Evolutionary conservation across 495 filamentous ascomycete species (phyloP).

Genomic region (Jackrogersella minutella): DNA sequence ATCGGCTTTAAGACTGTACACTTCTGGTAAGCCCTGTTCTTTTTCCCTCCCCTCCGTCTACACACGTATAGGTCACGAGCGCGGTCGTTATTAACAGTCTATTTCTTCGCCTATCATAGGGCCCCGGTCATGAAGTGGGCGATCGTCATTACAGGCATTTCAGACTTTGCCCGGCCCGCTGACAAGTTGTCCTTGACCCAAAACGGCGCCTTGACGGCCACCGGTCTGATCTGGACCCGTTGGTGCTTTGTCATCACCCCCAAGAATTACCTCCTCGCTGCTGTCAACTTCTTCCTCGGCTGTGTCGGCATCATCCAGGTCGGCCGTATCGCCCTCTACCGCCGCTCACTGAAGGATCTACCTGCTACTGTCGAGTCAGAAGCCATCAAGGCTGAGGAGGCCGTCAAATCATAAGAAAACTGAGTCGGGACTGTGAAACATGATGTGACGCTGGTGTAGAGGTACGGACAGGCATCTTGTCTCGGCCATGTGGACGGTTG

Average conservation of each 20-base stretch:
- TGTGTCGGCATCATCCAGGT: conserved; percentile 85
- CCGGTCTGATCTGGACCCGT: conserved; percentile 96
- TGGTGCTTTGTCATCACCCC: conserved; percentile 99
- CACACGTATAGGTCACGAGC: background rate
- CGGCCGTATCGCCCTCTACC: conserved; percentile 74
- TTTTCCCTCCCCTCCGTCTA: background rate
- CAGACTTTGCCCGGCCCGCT: conserved; percentile 91
- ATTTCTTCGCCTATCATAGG: conserved; percentile 57
- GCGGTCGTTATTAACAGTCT: conserved; percentile 3
- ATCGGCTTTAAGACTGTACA: conserved; percentile 95
- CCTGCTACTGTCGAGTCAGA: conserved; percentile 54
- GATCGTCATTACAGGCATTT: conserved; percentile 88
- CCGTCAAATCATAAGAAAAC: conserved; percentile 43
- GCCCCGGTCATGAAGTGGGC: conserved; percentile 98
- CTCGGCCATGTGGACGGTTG: background rate
- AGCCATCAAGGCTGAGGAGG: conserved; percentile 54
- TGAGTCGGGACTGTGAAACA: background rate
- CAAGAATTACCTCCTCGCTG: conserved; percentile 85
- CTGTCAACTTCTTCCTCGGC: conserved; percentile 98
- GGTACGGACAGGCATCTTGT: background rate
- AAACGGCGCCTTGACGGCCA: conserved; percentile 85
- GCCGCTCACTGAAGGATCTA: conserved; percentile 63
- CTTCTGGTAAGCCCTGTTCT: conserved; percentile 74
- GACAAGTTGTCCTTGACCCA: conserved; percentile 91
- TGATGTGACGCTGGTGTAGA: background rate